These are phyloP conservation scores for Mucor racemosus DNA, from an alignment of 371 early-diverging fungal species.

Conservation along the genomic window DNA sequence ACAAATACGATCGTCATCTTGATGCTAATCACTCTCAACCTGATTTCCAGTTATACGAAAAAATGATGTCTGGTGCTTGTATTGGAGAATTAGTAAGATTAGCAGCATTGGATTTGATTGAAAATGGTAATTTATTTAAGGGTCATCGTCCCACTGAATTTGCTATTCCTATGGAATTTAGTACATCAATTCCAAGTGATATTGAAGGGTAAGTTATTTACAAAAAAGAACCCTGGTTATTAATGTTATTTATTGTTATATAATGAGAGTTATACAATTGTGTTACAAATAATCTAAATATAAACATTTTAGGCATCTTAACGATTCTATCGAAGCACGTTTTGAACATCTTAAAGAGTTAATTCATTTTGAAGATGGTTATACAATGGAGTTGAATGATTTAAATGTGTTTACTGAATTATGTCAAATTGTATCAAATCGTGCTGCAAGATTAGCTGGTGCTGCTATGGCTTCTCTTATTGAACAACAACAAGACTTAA, in stretches of 20 bases:
- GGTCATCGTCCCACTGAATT: conserved; percentile 69
- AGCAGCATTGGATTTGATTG: conserved; percentile 68
- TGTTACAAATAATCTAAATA: conserved; percentile 3
- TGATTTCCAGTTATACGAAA: conserved; percentile 71
- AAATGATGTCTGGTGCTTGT: conserved; percentile 84
- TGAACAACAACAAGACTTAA: conserved; percentile 56
- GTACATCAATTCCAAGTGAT: conserved; percentile 78
- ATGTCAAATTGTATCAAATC: conserved; percentile 79
- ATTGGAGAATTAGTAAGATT: conserved; percentile 78
- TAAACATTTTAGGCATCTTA: conserved; percentile 12
- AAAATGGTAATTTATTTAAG: conserved; percentile 38
- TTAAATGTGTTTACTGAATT: conserved; percentile 49
- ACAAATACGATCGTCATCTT: conserved; percentile 66
- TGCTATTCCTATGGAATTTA: conserved; percentile 76
- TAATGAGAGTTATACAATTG: conserved; percentile 3
- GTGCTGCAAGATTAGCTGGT: conserved; percentile 86
- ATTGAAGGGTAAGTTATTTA: conserved; percentile 40
- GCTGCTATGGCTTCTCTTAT: conserved; percentile 57
- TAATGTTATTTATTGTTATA: conserved; percentile 4
- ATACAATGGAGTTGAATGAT: conserved; percentile 19
- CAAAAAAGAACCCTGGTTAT: conserved; percentile 3
- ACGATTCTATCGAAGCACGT: conserved; percentile 13
- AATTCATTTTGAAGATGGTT: conserved; percentile 19
- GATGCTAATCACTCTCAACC: conserved; percentile 68
- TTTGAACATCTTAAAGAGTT: conserved; percentile 21